Conservation (phyloP, 139 green algal genomes). For the Penium margaritaceum region DNA sequence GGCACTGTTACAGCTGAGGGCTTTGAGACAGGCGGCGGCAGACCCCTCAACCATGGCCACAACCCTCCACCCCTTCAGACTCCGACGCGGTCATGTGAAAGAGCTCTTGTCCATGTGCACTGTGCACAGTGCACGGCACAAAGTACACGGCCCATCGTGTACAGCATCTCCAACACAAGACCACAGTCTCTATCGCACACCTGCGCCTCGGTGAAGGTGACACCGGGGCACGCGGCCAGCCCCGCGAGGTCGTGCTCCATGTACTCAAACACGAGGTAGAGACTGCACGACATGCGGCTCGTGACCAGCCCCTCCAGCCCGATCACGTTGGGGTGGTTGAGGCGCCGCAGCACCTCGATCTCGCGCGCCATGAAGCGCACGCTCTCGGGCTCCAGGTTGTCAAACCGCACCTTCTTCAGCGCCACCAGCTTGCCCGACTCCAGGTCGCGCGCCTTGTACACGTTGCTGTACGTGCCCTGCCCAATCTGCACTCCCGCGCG, state of each 20-base stretch:
- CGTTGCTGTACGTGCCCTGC: conserved; percentile 52
- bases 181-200: conserved; percentile 6
- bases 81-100: too few relatives aligned
- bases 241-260: conserved; percentile 82
- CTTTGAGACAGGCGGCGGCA: too few relatives aligned
- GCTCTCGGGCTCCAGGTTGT: conserved; percentile 52
- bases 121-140: too few relatives aligned
- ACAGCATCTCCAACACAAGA: too few relatives aligned
- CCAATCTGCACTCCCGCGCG: conserved; percentile 45
- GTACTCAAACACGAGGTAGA: conserved; percentile 98
- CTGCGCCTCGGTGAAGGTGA: conserved; percentile 43
- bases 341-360: conserved; percentile 67
- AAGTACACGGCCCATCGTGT: too few relatives aligned
- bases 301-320: conserved; percentile 49
- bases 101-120: too few relatives aligned
- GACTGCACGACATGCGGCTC: conserved; percentile 58
- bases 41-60: too few relatives aligned
- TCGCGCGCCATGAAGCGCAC: conserved; percentile 51
- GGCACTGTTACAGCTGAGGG: too few relatives aligned
- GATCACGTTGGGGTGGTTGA: conserved; percentile 92
- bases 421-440: conserved; percentile 43
- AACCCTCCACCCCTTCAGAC: too few relatives aligned
- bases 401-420: conserved; percentile 51
- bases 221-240: conserved; percentile 37
- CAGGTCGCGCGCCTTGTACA: conserved; percentile 50